phyloP scores from a whole-genome alignment of 148 eudicot species.

The Vaccinium darrowii region DNA sequence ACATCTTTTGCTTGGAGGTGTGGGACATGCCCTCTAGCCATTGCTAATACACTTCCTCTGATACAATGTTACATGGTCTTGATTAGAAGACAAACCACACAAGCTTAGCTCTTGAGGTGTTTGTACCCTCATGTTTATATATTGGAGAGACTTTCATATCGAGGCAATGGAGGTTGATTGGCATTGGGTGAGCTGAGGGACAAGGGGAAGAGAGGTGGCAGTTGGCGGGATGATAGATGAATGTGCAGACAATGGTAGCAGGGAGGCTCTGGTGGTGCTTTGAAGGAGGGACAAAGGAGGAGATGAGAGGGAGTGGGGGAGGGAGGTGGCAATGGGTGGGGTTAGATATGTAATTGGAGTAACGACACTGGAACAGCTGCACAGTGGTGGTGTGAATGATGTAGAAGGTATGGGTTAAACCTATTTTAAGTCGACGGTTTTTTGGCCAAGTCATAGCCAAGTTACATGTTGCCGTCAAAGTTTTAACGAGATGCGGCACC shows the following conservation, averaged over 20 bases:
- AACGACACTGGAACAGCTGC: not conserved
- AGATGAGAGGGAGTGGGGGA: not conserved
- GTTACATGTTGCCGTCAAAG: not conserved
- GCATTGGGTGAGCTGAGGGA: not conserved
- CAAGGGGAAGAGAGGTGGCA: not conserved
- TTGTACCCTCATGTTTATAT: not conserved
- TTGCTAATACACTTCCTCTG: not conserved
- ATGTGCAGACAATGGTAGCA: not conserved
- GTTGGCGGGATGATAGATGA: not conserved
- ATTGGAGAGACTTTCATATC: not conserved
- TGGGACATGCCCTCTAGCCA: not conserved
- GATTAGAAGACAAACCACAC: not conserved
- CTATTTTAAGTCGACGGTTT: not conserved
- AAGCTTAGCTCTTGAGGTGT: not conserved
- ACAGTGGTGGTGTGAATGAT: not conserved
- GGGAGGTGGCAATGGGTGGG: not conserved
- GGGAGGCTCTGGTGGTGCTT: not conserved
- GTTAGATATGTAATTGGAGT: not conserved
- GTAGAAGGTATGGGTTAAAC: not conserved
- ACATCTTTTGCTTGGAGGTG: not conserved
- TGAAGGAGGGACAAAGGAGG: not conserved
- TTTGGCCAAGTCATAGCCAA: not conserved
- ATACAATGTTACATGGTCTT: not conserved
- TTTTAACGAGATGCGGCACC: not conserved
- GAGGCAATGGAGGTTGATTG: not conserved